Evolutionary conservation across 192 early-diverging fungal genomes (phyloP).

Genomic region (Mortierella hygrophila): DNA sequence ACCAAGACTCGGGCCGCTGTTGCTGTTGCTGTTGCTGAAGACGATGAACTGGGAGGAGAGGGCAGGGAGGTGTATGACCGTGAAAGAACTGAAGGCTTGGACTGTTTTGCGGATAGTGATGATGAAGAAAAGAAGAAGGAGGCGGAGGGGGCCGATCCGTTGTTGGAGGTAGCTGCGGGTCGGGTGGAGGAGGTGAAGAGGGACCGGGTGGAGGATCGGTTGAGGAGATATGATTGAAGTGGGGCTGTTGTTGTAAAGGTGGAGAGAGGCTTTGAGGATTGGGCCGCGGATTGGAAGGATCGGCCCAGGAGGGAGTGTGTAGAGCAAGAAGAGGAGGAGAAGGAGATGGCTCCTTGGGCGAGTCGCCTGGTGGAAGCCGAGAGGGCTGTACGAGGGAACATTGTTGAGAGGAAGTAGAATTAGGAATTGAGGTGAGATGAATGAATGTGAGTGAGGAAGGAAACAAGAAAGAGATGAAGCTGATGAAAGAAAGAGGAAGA

Average conservation of each 20-base stretch:
- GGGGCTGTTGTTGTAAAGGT: background rate
- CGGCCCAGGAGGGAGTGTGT: background rate
- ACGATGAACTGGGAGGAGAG: constrained; percentile 6
- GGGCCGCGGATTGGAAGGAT: background rate
- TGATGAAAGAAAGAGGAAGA: background rate
- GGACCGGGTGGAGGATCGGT: background rate
- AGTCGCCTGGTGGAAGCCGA: background rate
- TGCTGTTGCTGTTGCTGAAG: constrained; percentile 2
- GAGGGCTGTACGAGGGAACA: constrained; percentile 1
- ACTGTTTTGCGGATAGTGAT: background rate
- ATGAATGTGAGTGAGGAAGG: background rate
- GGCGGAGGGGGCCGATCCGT: background rate
- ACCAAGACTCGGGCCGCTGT: constrained; percentile 21
- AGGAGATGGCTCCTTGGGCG: background rate
- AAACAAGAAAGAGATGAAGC: no score
- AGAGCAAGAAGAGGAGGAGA: background rate
- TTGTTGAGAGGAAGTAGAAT: background rate
- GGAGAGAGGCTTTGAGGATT: background rate
- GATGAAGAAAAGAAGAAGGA: constrained; percentile 1
- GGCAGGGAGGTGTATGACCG: background rate
- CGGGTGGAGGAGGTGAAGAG: constrained; percentile 2
- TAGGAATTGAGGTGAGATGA: background rate
- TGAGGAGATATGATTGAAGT: background rate
- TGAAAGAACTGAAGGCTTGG: background rate
- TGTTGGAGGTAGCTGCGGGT: background rate